Percentiles rank a stretch among this genome's conserved stretches.
phyloP scores from a whole-genome alignment of 208 protist species.

The Acanthamoeba castellanii region DNA sequence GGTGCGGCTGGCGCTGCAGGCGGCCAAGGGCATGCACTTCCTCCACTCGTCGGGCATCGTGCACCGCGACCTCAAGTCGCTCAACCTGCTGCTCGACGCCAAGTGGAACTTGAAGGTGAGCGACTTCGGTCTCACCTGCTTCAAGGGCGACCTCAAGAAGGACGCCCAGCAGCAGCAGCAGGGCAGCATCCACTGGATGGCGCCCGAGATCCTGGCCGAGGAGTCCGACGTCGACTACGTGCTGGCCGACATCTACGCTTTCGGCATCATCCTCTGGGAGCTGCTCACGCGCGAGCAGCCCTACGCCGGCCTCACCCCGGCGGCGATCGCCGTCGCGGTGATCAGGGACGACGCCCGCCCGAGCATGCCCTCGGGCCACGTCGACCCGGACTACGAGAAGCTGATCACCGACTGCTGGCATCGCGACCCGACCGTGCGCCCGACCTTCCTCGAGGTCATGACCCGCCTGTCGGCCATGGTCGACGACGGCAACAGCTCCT shows the following conservation, averaged over 20 bases:
- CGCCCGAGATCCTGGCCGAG: constrained; percentile 28
- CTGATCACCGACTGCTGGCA: constrained; percentile 54
- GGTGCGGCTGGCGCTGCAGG: not conserved
- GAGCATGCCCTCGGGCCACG: not conserved
- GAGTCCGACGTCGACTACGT: constrained; percentile 5
- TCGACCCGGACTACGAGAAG: not conserved
- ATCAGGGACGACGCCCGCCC: constrained; percentile 27
- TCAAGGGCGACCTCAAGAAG: constrained; percentile 15
- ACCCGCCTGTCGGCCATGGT: constrained; percentile 14
- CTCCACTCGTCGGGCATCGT: constrained; percentile 78
- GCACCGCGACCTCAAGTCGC: constrained; percentile 77
- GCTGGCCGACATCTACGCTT: constrained; percentile 15
- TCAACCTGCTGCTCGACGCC: constrained; percentile 82
- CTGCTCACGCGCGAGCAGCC: constrained; percentile 33
- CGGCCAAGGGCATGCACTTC: constrained; percentile 73
- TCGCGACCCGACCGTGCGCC: constrained; percentile 54
- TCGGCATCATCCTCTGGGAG: constrained; percentile 74
- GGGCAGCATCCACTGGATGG: constrained; percentile 22
- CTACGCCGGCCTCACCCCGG: not conserved
- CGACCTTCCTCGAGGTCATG: constrained; percentile 67
- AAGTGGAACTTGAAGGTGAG: constrained; percentile 82
- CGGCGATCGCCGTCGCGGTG: constrained; percentile 46
- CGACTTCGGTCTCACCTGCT: constrained; percentile 24
- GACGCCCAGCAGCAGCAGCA: not conserved
- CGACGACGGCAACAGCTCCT: not conserved